Evolutionary conservation across 164 flowering plant genomes (phyloP).

Genomic region (Aristolochia californica): DNA sequence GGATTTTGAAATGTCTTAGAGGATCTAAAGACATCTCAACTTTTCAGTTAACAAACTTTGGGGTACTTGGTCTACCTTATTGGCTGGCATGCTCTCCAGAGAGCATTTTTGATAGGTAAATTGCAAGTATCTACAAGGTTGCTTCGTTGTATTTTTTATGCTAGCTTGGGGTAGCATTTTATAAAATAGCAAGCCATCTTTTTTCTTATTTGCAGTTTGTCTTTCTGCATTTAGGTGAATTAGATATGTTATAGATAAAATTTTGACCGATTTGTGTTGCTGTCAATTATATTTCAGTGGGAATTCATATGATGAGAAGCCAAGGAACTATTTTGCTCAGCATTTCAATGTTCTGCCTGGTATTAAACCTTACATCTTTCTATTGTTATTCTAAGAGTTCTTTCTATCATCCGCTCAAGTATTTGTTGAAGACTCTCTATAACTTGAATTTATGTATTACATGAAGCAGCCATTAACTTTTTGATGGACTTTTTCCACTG

Average conservation of each 20-base stretch:
- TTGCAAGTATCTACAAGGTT: background rate
- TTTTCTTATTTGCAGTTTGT: too few relatives aligned
- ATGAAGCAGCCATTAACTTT: background rate
- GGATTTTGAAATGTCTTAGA: slow-evolving; percentile 32
- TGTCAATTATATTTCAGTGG: slow-evolving; percentile 18
- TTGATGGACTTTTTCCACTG: background rate
- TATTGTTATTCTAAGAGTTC: background rate
- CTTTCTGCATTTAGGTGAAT: too few relatives aligned
- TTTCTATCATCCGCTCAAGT: background rate
- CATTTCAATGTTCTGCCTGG: slow-evolving; percentile 63
- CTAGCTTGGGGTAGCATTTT: too few relatives aligned
- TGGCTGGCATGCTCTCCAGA: slow-evolving; percentile 64
- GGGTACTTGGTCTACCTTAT: slow-evolving; percentile 74
- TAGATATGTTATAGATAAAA: too few relatives aligned
- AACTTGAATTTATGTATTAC: background rate
- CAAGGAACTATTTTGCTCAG: slow-evolving; percentile 40
- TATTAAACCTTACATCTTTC: slow-evolving; percentile 9
- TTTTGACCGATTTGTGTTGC: too few relatives aligned
- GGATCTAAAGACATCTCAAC: slow-evolving; percentile 35
- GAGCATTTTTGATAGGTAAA: slow-evolving; percentile 46
- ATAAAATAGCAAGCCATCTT: too few relatives aligned
- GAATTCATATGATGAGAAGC: slow-evolving; percentile 18
- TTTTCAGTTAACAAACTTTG: slow-evolving; percentile 59
- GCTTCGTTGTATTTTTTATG: background rate
- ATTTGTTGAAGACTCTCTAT: background rate